A percentile compares a stretch with the other conserved stretches of the same genome.
These are phyloP conservation scores for Candida rishiriensis DNA, from an alignment of 805 yeast species.

Conservation along the genomic window DNA sequence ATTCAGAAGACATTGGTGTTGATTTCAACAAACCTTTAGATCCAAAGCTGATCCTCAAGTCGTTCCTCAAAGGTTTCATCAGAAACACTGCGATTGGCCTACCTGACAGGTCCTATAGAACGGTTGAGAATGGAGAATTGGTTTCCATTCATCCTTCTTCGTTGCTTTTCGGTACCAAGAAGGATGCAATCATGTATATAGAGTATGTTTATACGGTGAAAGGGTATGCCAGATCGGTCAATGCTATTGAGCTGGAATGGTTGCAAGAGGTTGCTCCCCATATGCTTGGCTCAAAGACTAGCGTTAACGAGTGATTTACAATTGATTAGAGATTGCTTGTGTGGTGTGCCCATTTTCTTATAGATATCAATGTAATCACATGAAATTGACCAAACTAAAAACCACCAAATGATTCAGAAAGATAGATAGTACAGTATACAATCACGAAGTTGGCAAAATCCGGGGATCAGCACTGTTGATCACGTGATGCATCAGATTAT, in stretches of 20 bases:
- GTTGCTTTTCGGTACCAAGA: constrained; percentile 70
- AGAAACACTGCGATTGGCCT: constrained; percentile 88
- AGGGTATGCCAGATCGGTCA: constrained; percentile 89
- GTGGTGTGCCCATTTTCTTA: no score
- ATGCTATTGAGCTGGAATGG: constrained; percentile 79
- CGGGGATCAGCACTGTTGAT: no score
- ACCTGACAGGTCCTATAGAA: constrained; percentile 90
- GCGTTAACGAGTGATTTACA: constrained; percentile 3
- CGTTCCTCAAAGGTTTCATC: constrained; percentile 81
- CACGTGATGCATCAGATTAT: no score
- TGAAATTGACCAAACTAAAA: no score
- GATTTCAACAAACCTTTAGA: constrained; percentile 36
- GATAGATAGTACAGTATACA: no score
- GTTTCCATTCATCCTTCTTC: constrained; percentile 91
- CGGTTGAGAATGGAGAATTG: constrained; percentile 78
- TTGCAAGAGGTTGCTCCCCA: constrained; percentile 77
- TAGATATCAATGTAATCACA: no score
- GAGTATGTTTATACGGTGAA: constrained; percentile 92
- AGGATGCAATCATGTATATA: constrained; percentile 88
- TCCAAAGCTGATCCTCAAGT: constrained; percentile 58
- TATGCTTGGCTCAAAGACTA: constrained; percentile 40
- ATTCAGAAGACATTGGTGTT: neutral
- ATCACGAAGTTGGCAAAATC: no score
- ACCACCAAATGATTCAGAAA: no score
- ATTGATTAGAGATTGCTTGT: no score